Conservation (phyloP, 2,329 filamentous ascomycete species). For the Pestalotiopsis sp. region DNA sequence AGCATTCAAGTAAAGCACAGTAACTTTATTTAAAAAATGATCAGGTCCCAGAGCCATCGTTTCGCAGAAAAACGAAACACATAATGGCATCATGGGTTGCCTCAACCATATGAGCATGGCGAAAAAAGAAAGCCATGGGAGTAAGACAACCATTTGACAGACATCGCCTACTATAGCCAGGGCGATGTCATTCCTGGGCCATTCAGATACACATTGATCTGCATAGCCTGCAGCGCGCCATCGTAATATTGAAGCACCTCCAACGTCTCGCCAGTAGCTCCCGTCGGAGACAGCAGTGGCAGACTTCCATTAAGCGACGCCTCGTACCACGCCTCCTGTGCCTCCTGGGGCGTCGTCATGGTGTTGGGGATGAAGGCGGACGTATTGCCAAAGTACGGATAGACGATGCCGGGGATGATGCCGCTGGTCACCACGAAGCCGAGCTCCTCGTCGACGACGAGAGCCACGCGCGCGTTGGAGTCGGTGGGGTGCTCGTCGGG, state of each 20-base stretch:
- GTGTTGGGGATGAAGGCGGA: conserved; percentile 3
- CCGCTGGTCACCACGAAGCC: conserved; percentile 9
- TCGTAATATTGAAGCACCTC: conserved; percentile 8
- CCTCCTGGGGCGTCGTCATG: conserved; percentile 1
- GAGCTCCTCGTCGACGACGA: conserved; percentile 7
- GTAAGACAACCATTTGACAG: too few species aligned
- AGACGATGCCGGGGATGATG: not conserved
- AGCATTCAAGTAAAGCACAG: too few species aligned
- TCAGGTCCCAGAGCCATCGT: too few species aligned
- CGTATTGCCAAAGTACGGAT: not conserved
- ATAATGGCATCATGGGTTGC: too few species aligned
- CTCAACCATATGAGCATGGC: too few species aligned
- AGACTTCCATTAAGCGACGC: not conserved
- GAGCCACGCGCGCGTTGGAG: conserved; percentile 1
- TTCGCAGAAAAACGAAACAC: too few species aligned
- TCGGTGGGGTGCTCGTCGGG: conserved; percentile 5
- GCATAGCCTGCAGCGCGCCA: conserved; percentile 9
- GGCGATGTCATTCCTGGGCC: not conserved
- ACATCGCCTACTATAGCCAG: too few species aligned
- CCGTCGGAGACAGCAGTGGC: not conserved
- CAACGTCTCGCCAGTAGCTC: conserved; percentile 1
- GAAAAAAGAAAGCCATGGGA: too few species aligned
- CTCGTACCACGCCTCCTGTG: not conserved
- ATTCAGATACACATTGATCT: conserved; percentile 7
- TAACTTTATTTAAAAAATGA: fast-evolving